Base-by-base conservation (phyloP, 2,329 filamentous ascomycete species). In the Penicillium sp. region DNA sequence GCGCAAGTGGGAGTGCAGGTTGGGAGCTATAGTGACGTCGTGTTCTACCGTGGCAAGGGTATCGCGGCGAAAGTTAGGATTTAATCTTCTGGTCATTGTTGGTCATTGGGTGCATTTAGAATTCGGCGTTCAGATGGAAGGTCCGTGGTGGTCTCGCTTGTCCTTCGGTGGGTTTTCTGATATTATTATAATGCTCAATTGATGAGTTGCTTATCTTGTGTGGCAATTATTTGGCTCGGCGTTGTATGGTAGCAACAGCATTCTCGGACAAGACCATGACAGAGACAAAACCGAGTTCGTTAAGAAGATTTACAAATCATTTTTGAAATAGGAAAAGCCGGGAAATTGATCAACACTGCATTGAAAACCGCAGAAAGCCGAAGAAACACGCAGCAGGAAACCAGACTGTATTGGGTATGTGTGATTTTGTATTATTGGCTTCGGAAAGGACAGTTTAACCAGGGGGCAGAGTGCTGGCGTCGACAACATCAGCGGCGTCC, bases 401-500 rank as follows among this genome's bases (percentile, higher is more conserved):
- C 43, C 49, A 48, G 43, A 43, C 52, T 29, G 36, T 38, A 48
- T 48, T 50, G 51, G 51, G 53, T 53, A 53, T 53, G 47, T 48
- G 41, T 47, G 36, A 39, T 53, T 57, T 58, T 47, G 6, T 7
- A 13, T 23, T 48, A 33, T 41, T 44, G 40, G 37, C 37, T 41
- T 41, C 44, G 43, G 25, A n/a, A 31, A 36, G 39, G 36, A 18
- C 17, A 6, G 40, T 44, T 73, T 78, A 97, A 64, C 93, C 91
- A 45, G 93, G 93, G 51, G 93, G 93, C 33, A 98, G 80, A 63
- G 89, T 82, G 78, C 89, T 95, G 52, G 84, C 86, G 68, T 98
- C 93, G 37, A 98, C 91, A 64, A 96, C 81, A 54, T 98, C 93
- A 56, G 93, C 86, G 6, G 91, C 88, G 43, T 97, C 91, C 75